Evolutionary conservation across 1,139 yeast genomes (phyloP).

Genomic region (Scheffersomyces insectosa): DNA sequence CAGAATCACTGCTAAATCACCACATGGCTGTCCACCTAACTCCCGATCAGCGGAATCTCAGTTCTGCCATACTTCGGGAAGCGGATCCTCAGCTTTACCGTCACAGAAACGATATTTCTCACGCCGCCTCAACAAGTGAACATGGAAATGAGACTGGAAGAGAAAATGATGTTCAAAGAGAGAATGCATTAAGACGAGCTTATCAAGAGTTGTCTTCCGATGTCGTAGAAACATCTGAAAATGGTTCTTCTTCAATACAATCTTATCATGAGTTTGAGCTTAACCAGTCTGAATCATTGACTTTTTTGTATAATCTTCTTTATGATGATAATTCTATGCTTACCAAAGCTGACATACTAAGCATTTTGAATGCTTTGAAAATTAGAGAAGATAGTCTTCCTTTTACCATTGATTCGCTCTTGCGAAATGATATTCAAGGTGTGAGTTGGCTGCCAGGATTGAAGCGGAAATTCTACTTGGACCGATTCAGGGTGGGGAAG

Average conservation of each 20-base stretch:
- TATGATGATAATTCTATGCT: constrained; percentile 39
- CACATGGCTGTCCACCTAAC: constrained; percentile 1
- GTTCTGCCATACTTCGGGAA: neutral
- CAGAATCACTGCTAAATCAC: too few species aligned
- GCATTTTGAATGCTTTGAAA: constrained; percentile 37
- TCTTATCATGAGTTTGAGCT: constrained; percentile 36
- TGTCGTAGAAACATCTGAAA: neutral
- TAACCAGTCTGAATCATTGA: constrained; percentile 42
- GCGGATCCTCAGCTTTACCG: neutral
- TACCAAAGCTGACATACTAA: constrained; percentile 38
- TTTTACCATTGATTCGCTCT: constrained; percentile 16
- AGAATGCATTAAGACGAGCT: too few species aligned
- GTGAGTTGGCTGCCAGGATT: constrained; percentile 38
- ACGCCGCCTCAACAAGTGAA: constrained; percentile 2
- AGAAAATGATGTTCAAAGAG: too few species aligned
- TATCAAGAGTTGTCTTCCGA: neutral
- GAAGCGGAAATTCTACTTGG: constrained; percentile 31
- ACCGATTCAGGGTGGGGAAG: constrained; percentile 36
- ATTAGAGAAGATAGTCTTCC: constrained; percentile 36
- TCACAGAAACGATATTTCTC: neutral
- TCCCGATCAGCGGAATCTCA: neutral
- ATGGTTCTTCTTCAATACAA: constrained; percentile 2
- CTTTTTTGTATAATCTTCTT: constrained; percentile 40
- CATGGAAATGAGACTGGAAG: neutral
- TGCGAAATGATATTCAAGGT: constrained; percentile 34